Percentiles rank a stretch among this genome's conserved stretches.
Conservation (phyloP, 176 grass and related monocot species). For the Hordeum vulgare region MorexV3_pseudomolecules_assembly NC_058523.1:542570995-542571494, state of each 20-base stretch:
- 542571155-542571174: not conserved
- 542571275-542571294: not conserved
- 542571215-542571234: conserved; percentile 31
- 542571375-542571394: conserved; percentile 16
- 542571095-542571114: not conserved
- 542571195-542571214: not conserved
- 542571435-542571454: not conserved
- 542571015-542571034: not conserved
- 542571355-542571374: not conserved
- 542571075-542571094: not conserved
- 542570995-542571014: not conserved
- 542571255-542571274: conserved; percentile 9
- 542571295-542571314: not conserved
- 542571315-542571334: not conserved
- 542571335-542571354: not conserved
- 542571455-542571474: conserved; percentile 40
- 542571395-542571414: not conserved
- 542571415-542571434: conserved; percentile 9
- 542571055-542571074: not conserved
- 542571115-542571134: not conserved
- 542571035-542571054: not conserved
- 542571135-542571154: not conserved
- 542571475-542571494: conserved; percentile 25
- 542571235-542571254: not conserved
- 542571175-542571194: not conserved